These are phyloP conservation scores for Mychonastes homosphaera DNA, from an alignment of 139 green algal species.

Conservation along the genomic window DNA sequence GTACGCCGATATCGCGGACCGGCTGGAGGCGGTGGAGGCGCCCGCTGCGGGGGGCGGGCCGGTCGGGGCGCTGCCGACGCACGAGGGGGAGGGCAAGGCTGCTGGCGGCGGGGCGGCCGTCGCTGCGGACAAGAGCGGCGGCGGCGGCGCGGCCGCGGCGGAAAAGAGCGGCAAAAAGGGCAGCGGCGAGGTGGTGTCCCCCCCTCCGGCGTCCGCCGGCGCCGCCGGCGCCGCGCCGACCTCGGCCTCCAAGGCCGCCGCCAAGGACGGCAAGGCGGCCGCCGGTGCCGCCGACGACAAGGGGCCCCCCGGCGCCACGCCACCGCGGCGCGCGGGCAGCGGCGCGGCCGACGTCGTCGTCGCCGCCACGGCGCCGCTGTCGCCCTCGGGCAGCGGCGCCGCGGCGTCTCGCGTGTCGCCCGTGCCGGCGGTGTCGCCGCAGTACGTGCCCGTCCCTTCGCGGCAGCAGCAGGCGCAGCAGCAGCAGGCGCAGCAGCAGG, in stretches of 20 bases:
- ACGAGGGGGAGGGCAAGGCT: constrained; percentile 8
- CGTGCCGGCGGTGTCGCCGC: not conserved
- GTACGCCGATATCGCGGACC: constrained; percentile 63
- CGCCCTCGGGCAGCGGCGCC: too few species aligned
- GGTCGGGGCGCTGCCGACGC: not conserved
- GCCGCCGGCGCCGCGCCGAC: too few species aligned
- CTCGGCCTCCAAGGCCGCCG: too few species aligned
- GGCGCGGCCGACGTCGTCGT: too few species aligned
- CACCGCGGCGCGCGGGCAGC: too few species aligned
- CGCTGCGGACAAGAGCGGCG: constrained; percentile 1
- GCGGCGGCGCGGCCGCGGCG: constrained; percentile 3
- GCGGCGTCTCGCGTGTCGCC: too few species aligned
- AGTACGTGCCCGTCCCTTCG: not conserved
- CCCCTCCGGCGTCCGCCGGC: too few species aligned
- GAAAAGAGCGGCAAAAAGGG: constrained; percentile 18
- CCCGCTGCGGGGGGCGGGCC: constrained; percentile 14
- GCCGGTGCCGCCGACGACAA: too few species aligned
- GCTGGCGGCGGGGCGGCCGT: constrained; percentile 12
- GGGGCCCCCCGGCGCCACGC: too few species aligned
- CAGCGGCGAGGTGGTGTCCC: constrained; percentile 3
- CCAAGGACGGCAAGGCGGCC: too few species aligned
- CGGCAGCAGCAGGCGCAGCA: constrained; percentile 15
- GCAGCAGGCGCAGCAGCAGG: constrained; percentile 12
- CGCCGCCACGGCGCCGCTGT: too few species aligned
- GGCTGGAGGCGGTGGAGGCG: constrained; percentile 48